A percentile compares a stretch with the other conserved stretches of the same genome.
Conservation (phyloP, 306 rosid genomes). For the Neltuma alba region DNA sequence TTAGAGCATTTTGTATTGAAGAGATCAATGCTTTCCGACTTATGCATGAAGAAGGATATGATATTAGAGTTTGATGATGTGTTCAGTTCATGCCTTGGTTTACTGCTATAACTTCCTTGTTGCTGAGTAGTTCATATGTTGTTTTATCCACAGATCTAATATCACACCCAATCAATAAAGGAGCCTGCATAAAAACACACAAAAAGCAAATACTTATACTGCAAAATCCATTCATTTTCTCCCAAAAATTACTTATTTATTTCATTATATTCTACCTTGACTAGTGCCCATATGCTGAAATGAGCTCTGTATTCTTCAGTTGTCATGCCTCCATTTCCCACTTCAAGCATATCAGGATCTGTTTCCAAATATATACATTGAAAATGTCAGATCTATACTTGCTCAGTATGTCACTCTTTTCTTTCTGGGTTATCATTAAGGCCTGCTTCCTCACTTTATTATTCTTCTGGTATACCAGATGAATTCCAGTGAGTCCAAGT, state of each 20-base stretch:
- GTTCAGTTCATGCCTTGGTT: slow-evolving; percentile 54
- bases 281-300: slow-evolving; percentile 78
- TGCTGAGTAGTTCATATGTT: slow-evolving; percentile 48
- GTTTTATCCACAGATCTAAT: slow-evolving; percentile 50
- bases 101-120: slow-evolving; percentile 61
- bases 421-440: background rate
- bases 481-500: background rate
- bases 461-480: too few relatives aligned
- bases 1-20: slow-evolving; percentile 2
- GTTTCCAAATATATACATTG: slow-evolving; percentile 26
- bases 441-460: background rate
- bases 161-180: slow-evolving; percentile 65
- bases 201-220: background rate
- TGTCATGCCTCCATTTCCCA: slow-evolving; percentile 84
- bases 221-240: background rate
- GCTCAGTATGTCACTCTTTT: background rate
- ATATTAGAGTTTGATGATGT: background rate
- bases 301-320: slow-evolving; percentile 68
- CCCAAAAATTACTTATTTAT: background rate
- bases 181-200: slow-evolving; percentile 46
- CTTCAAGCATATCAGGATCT: slow-evolving; percentile 87
- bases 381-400: background rate
- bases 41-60: background rate
- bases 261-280: slow-evolving; percentile 44
- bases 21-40: background rate